Evolutionary conservation across 2,329 filamentous ascomycete species (phyloP).

Genomic region (Stemphylium lycopersici): DNA sequence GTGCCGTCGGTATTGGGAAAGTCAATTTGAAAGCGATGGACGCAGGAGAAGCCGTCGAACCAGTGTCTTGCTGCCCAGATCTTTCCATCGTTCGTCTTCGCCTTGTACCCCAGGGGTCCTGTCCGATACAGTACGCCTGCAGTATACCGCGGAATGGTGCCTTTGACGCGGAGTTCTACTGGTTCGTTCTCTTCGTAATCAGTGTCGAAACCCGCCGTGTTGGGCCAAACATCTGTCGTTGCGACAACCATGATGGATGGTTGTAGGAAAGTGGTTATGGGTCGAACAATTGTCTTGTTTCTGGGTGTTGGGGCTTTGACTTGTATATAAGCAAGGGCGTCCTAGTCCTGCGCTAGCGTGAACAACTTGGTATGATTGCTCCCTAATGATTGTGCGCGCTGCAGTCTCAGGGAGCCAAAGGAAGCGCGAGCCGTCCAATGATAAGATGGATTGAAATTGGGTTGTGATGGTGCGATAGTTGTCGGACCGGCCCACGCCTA

Average conservation of each 20-base stretch:
- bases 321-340: background rate
- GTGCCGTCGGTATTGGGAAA: conserved; percentile 47
- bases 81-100: conserved; percentile 65
- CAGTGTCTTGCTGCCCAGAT: conserved; percentile 71
- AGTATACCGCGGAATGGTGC: conserved; percentile 72
- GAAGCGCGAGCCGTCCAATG: background rate
- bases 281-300: background rate
- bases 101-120: conserved; percentile 69
- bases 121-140: conserved; percentile 71
- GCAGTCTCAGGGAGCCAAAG: background rate
- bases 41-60: conserved; percentile 79
- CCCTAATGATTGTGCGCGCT: background rate
- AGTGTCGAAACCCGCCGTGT: conserved; percentile 61
- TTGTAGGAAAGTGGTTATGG: background rate
- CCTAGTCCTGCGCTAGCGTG: too few relatives aligned
- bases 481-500: too few relatives aligned
- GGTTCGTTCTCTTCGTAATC: conserved; percentile 70
- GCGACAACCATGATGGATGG: conserved; percentile 5
- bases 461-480: background rate
- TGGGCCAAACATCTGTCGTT: conserved; percentile 38
- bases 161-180: conserved; percentile 67
- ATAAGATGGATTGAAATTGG: background rate
- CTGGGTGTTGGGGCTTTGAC: too few relatives aligned
- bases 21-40: conserved; percentile 73
- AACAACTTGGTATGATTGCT: too few relatives aligned